A percentile compares a stretch with the other conserved stretches of the same genome.
phyloP scores from a whole-genome alignment of 1,284 basidiomycete genomes.

The Volvariella surrecta region DNA sequence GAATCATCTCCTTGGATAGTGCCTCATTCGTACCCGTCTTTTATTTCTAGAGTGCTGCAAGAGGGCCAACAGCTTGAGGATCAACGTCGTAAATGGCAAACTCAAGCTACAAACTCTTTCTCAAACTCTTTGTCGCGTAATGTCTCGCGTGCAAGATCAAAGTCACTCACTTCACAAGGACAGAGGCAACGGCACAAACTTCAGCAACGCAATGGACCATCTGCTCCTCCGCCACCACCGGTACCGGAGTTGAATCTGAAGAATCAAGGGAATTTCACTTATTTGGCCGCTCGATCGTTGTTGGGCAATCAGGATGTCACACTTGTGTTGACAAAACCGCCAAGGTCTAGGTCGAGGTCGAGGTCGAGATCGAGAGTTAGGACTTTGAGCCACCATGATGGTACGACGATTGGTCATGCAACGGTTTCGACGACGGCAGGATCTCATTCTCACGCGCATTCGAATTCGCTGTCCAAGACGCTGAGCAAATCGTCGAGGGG shows the following conservation, averaged over 20 bases:
- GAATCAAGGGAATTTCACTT: slow-evolving; percentile 34
- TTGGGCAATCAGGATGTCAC: slow-evolving; percentile 52
- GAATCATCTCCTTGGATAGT: slow-evolving; percentile 16
- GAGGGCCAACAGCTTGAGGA: slow-evolving; percentile 49
- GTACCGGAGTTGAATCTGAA: neutral
- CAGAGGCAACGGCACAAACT: slow-evolving; percentile 13
- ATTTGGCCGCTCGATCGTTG: slow-evolving; percentile 51
- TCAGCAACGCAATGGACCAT: no score
- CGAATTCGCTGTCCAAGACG: slow-evolving; percentile 37
- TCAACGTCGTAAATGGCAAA: slow-evolving; percentile 59
- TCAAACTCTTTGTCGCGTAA: slow-evolving; percentile 55
- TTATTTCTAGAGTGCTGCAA: slow-evolving; percentile 47
- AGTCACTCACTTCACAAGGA: slow-evolving; percentile 43
- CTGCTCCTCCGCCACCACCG: neutral
- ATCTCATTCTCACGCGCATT: slow-evolving; percentile 25
- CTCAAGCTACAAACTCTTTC: slow-evolving; percentile 51
- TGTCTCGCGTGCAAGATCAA: slow-evolving; percentile 53
- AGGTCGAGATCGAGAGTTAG: no score
- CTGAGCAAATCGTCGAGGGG: slow-evolving; percentile 10
- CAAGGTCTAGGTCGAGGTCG: neutral
- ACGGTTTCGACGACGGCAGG: neutral
- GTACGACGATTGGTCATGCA: neutral
- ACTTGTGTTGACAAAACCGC: slow-evolving; percentile 33
- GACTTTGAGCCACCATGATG: neutral
- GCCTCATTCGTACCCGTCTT: slow-evolving; percentile 6